Evolutionary conservation across 2,329 filamentous ascomycete genomes (phyloP), one percentile per base, ranked within the genome.

Genomic region (Trichoderma breve): DNA sequence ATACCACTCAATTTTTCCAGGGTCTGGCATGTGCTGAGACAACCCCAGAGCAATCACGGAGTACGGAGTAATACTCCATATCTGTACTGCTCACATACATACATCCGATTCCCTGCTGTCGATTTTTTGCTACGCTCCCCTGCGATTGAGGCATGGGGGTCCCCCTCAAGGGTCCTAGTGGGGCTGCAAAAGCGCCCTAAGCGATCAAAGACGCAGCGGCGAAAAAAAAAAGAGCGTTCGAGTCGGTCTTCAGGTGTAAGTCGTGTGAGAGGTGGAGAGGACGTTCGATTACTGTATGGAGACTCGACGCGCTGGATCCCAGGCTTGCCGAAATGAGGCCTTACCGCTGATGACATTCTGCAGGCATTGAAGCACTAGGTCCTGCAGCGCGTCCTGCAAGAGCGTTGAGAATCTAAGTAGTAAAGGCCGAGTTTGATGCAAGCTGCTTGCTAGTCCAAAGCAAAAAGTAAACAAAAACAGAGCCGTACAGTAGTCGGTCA

Each of bases 111-210:
- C 55, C 55, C 55, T 47, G 55, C 28, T 43, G 57, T 58, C 57
- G 65, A 68, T 62, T 69, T 51, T 62, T 62, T 53, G n/a, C 30
- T 60, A 3, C 26, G 12, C 30, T 34, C 47, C 39, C 55, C 26
- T 60, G 55, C 28, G 18, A 21, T 14, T 14, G 26, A 30, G 47
- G 39, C 66, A 61, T 69, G 66, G 66, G 39, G 26, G 63, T 21
- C 6, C n/a, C 26, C 32, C 64, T 51, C 65, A 64, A 67, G 55
- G 55, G n/a, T 30, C 34, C 63, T 51, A 21, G 57, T 32, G 66
- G 66, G 66, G 66, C 28, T 34, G 53, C 66, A 51, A 69, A 69
- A 60, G 66, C 66, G 66, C 66, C 57, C 66, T 69, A 69, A 62
- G 66, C 66, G 66, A 69, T 62, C 51, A 69, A 69, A 69, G 66